Evolutionary conservation across 2,329 filamentous ascomycete species (phyloP), one percentile per base, ranked within the genome.

Genomic region (Exophiala xenobiotica): DNA sequence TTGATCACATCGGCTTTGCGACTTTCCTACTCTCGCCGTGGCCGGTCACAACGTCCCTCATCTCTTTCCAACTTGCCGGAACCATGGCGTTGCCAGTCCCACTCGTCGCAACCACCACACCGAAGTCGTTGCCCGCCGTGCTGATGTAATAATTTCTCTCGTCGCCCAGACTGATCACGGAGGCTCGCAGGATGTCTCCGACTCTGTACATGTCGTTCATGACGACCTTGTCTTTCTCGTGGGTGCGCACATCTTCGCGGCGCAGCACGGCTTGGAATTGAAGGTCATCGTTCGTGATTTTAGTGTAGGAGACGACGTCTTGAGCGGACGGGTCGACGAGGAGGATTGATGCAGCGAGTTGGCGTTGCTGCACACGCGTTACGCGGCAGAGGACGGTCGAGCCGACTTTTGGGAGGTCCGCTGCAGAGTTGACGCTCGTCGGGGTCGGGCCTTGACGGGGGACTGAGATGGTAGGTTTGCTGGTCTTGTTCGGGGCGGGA

Each of bases 91-190:
- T 92, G 1, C 91, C 91, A 2, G 80, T 81, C 67, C 95, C 90
- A 66, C 90, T 95, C 7, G 92, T 93, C 83, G 97, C 88, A 31
- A 99, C 88, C 11, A 59, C 56, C 52, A 97, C 92, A 2, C 93
- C 93, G 33, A 95, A 77, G 67, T 95, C 88, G 70, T 99, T 97
- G 61, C 83, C 83, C 22, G 90, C 90, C 1, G 93, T 99, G 20
- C 86, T 88, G n/a, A 95, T 79, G 69, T 96, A 99, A 69, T 97
- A 99, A 64, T 89, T 95, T 44, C 87, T 84, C 73, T 97, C 91
- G 67, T 99, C 93, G 29, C 93, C 93, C 11, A 97, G 73, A 6
- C 88, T 93, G 52, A 95, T 93, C 64, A 99, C 90, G 49, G 86
- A 81, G 3, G 90, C 93, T 44, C 89, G 76, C 45, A 99, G 88